These are phyloP conservation scores for Pugionium dolabratum DNA, from an alignment of 345 rosid genomes.

Conservation along the genomic window DNA sequence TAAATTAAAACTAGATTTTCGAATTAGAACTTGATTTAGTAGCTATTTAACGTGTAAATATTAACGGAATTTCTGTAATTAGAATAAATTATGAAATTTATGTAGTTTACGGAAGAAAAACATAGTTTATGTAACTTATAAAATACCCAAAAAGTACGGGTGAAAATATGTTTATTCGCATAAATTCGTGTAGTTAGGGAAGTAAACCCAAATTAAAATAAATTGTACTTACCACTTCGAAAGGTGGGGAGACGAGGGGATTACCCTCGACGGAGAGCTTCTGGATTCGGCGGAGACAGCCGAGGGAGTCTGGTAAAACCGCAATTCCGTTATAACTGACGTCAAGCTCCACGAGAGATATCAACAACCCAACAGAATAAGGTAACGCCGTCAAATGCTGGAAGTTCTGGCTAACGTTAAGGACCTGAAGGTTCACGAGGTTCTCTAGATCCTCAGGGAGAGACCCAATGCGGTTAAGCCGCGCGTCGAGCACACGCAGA, in stretches of 20 bases:
- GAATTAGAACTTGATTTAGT: too few relatives aligned
- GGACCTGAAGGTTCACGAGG: constrained; percentile 58
- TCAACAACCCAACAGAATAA: constrained; percentile 66
- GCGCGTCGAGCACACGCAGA: constrained; percentile 58
- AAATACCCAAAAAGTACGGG: too few relatives aligned
- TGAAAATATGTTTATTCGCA: too few relatives aligned
- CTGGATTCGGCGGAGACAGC: constrained; percentile 62
- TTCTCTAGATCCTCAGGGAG: constrained; percentile 75
- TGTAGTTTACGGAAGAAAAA: too few relatives aligned
- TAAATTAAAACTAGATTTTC: too few relatives aligned
- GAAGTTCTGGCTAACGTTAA: constrained; percentile 83
- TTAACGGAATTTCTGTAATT: too few relatives aligned
- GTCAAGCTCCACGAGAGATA: constrained; percentile 68
- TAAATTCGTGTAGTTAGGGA: too few relatives aligned
- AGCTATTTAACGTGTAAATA: too few relatives aligned
- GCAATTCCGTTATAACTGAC: constrained; percentile 68
- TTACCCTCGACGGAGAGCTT: constrained; percentile 71
- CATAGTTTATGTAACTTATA: too few relatives aligned
- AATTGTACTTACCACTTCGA: constrained; percentile 43
- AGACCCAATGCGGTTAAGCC: constrained; percentile 65
- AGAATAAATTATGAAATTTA: too few relatives aligned
- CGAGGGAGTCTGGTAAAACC: constrained; percentile 62
- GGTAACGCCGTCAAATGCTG: constrained; percentile 64
- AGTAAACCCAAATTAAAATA: too few relatives aligned
- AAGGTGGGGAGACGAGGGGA: constrained; percentile 67